Evolutionary conservation across 2,329 filamentous ascomycete genomes (phyloP).

Genomic region (Beauveria pseudobassiana): DNA sequence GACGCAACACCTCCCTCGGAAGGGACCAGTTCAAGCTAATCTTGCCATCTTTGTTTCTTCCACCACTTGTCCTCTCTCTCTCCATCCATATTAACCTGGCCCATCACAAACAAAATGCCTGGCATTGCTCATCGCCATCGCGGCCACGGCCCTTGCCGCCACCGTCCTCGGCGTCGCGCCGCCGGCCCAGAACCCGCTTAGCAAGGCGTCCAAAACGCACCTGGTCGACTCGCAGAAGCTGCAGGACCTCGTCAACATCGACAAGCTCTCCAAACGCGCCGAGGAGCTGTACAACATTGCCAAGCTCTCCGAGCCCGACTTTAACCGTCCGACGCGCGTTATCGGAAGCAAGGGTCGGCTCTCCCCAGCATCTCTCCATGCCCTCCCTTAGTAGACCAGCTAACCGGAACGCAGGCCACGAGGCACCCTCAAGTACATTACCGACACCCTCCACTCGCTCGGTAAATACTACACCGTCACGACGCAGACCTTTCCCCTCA

Average conservation of each 20-base stretch:
- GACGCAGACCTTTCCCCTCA: conserved; percentile 58
- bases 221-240: conserved; percentile 47
- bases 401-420: conserved; percentile 41
- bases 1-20: background rate
- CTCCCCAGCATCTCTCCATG: background rate
- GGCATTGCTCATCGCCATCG: background rate
- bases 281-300: conserved; percentile 57
- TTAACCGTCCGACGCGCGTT: conserved; percentile 61
- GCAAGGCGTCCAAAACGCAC: conserved; percentile 21
- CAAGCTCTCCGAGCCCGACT: conserved; percentile 49
- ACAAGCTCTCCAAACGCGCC: conserved; percentile 51
- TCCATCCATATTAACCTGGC: too few species aligned
- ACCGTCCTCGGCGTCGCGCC: background rate
- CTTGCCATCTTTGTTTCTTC: too few species aligned
- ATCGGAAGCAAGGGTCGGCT: conserved; percentile 56
- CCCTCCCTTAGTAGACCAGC: background rate
- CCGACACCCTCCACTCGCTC: conserved; percentile 43
- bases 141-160: background rate
- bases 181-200: background rate
- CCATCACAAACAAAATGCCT: background rate
- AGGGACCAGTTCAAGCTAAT: background rate
- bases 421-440: conserved; percentile 57
- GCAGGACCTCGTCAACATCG: conserved; percentile 46
- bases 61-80: background rate
- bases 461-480: conserved; percentile 54